A percentile compares a stretch with the other conserved stretches of the same genome.
Evolutionary conservation across 495 filamentous ascomycete genomes (phyloP).

Genomic region (Hyphodiscus hymeniophilus): DNA sequence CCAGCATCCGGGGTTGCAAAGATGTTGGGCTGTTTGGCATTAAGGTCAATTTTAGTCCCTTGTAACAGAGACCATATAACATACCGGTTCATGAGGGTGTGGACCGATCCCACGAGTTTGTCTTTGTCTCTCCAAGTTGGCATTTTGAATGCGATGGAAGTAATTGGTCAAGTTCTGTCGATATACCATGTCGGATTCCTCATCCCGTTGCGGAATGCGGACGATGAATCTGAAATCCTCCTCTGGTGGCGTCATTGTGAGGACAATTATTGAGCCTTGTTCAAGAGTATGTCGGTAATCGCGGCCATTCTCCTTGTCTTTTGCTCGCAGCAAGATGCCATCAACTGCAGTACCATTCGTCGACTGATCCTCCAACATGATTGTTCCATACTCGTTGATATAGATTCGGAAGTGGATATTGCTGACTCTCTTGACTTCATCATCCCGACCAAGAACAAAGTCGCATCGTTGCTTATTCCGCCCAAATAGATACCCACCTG

Average conservation of each 20-base stretch:
- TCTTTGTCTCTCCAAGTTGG: conserved; percentile 1
- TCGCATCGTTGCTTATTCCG: conserved; percentile 66
- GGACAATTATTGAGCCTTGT: conserved; percentile 18
- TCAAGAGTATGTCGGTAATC: conserved; percentile 23
- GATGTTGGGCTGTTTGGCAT: conserved; percentile 14
- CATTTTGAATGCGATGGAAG: conserved; percentile 12
- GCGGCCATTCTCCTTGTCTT: conserved; percentile 23
- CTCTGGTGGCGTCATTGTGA: conserved; percentile 26
- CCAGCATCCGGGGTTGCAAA: conserved; percentile 12
- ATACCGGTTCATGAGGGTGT: conserved; percentile 12
- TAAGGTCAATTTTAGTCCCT: conserved; percentile 8
- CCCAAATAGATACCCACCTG: conserved; percentile 75
- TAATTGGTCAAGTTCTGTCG: conserved; percentile 19
- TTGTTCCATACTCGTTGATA: conserved; percentile 62
- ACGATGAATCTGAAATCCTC: conserved; percentile 68
- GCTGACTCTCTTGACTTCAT: conserved; percentile 59
- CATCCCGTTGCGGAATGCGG: conserved; percentile 52
- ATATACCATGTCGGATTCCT: conserved; percentile 12
- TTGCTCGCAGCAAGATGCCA: conserved; percentile 18
- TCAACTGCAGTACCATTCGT: conserved; percentile 88
- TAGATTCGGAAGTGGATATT: conserved; percentile 91
- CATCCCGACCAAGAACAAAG: conserved; percentile 49
- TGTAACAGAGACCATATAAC: background rate
- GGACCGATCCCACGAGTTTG: conserved; percentile 2
- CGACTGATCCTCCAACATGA: conserved; percentile 89